Base-by-base conservation (phyloP, 805 yeast genomes). In the Lipomyces anomalus region DNA sequence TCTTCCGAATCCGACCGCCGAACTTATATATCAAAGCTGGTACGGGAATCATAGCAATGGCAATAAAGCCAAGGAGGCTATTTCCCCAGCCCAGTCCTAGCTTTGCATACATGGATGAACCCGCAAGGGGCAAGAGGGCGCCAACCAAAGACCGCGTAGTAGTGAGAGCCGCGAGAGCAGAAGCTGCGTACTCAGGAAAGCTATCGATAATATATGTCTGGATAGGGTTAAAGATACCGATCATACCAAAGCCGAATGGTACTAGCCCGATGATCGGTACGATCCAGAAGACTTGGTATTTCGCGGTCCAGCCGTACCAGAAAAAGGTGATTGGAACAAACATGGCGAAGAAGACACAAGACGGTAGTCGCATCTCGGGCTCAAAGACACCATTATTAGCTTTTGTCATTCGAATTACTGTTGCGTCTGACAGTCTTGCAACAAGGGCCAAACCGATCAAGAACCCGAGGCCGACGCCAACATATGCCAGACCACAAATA, bases 61-160 rank as follows among this genome's bases (percentile, higher is more conserved):
- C 78, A 44, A 84, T 70, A 42, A 79, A 68, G 13, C 87, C 87
- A 34, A 84, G 60, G 23, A 82, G 55, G 0, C 88, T 76, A 28
- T 81, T 69, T 6, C 95, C 96, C 94, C 95, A 86, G 55, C 77
- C 84, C 55, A 80, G 75, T 33, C 79, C 79, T 57, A 88, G 68
- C 33, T 72, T 79, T 16, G 72, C 62, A 67, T 82, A 82, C 95
- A 88, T 84, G 66, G 85, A 95, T 16, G 78, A 75, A 1, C 88
- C 84, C 67, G 87, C 86, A 47, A 88, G 70, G 46, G 95, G 95
- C 71, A 88, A 81, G 20, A 80, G 84, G 6, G 13, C 90, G 84
- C 53, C 84, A 62, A 32, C 80, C 56, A 61, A 84, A 84, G 67
- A 95, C 74, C 50, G 82, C 65, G 58, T 86, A 68, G 63, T 84